Conservation (phyloP, 1,284 basidiomycete genomes). For the Meira nashicola region DNA sequence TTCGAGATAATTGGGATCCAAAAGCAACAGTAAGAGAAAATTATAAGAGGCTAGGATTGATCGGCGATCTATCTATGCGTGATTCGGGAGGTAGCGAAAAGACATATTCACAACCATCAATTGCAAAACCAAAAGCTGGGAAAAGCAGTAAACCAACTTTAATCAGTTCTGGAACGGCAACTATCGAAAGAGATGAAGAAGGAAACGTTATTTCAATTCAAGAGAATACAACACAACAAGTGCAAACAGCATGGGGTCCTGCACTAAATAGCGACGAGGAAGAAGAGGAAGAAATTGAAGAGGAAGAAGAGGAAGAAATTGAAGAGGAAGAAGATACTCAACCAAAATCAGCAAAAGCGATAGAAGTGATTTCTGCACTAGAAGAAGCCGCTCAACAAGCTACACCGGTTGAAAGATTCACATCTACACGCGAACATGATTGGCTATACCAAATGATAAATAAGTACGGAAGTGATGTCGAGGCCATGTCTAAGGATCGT, state of each 20-base stretch:
- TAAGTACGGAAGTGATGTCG: constrained; percentile 69
- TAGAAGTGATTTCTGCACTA: constrained; percentile 54
- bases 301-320: constrained; percentile 18
- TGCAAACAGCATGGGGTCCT: constrained; percentile 52
- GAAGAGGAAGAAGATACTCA: constrained; percentile 14
- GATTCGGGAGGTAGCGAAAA: constrained; percentile 13
- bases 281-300: constrained; percentile 16
- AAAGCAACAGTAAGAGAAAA: constrained; percentile 88
- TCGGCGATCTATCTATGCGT: constrained; percentile 52
- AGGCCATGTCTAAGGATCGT: constrained; percentile 73
- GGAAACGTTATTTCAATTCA: constrained; percentile 77
- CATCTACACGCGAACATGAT: constrained; percentile 66
- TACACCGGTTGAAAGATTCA: constrained; percentile 60
- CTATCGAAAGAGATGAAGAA: constrained; percentile 74
- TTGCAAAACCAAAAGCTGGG: background rate
- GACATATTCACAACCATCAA: background rate
- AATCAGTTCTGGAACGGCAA: constrained; percentile 66
- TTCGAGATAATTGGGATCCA: constrained; percentile 83
- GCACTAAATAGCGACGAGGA: constrained; percentile 14
- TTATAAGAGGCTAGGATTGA: constrained; percentile 71
- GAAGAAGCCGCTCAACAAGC: constrained; percentile 57
- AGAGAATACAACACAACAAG: constrained; percentile 59
- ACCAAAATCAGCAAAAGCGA: background rate
- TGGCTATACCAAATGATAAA: constrained; percentile 68
- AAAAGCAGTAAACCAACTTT: background rate